Conservation (phyloP, 2,329 filamentous ascomycete species). For the Fusarium proliferatum region DNA sequence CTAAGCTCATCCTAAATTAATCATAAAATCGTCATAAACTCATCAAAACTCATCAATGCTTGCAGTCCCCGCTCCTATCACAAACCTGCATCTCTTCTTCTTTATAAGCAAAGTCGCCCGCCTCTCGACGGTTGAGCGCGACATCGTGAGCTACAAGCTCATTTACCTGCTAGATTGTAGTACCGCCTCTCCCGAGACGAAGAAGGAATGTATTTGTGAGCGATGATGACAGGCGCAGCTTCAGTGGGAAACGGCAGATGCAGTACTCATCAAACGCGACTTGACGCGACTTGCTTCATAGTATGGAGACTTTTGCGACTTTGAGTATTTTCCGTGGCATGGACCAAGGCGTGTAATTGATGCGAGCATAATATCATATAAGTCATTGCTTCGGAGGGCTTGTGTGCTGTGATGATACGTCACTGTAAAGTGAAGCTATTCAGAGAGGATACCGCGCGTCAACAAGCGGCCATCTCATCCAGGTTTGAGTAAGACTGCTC, state of each 20-base stretch:
- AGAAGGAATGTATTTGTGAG: accelerated
- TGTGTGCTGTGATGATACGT: accelerated
- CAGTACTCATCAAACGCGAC: accelerated
- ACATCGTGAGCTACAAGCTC: accelerated
- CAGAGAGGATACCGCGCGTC: no score
- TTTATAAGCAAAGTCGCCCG: accelerated
- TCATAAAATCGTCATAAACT: not conserved
- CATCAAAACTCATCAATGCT: not conserved
- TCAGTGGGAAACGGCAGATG: no score
- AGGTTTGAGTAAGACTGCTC: accelerated
- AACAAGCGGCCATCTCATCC: accelerated
- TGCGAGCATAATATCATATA: accelerated
- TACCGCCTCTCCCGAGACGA: no score
- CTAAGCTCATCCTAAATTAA: no score
- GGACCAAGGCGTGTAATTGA: accelerated
- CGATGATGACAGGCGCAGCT: accelerated
- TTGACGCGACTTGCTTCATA: accelerated
- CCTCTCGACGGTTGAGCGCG: accelerated
- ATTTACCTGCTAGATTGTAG: no score
- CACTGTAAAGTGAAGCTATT: not conserved
- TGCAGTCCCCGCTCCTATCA: accelerated
- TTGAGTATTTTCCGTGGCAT: accelerated
- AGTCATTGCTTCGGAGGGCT: accelerated
- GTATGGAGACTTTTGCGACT: accelerated
- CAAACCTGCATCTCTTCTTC: accelerated